These are phyloP conservation scores for Heterobasidion irregulare DNA, from an alignment of 1,284 basidiomycete species.

Conservation along the genomic window DNA sequence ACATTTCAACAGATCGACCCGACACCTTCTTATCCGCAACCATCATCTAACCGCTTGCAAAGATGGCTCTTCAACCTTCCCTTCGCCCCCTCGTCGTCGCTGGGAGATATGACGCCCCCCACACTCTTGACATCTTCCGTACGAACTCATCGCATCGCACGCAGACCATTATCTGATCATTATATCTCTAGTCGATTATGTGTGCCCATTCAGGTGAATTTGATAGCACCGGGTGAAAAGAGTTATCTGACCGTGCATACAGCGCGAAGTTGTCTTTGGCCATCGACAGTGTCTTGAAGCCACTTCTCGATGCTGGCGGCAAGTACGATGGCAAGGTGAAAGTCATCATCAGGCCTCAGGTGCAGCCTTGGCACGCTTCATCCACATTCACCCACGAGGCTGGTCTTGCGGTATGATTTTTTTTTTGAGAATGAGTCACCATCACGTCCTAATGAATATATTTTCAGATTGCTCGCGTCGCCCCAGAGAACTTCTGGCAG, in stretches of 20 bases:
- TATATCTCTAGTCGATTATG: conserved; percentile 63
- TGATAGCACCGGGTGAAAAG: neutral
- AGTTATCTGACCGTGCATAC: neutral
- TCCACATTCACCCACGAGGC: conserved; percentile 80
- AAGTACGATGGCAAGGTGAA: conserved; percentile 75
- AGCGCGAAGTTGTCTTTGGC: conserved; percentile 55
- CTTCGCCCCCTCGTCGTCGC: conserved; percentile 66
- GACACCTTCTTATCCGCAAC: neutral
- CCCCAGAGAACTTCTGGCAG: conserved; percentile 73
- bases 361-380: conserved; percentile 77
- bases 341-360: conserved; percentile 73
- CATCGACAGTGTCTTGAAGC: conserved; percentile 56
- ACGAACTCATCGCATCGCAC: conserved; percentile 17
- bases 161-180: neutral
- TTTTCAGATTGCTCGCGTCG: conserved; percentile 47
- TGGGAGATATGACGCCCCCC: conserved; percentile 59
- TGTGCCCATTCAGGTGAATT: conserved; percentile 74
- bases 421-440: neutral
- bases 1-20: neutral
- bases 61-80: conserved; percentile 80
- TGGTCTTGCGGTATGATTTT: conserved; percentile 57
- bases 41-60: neutral
- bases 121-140: conserved; percentile 83
- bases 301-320: conserved; percentile 50
- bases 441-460: neutral